Base-by-base conservation (phyloP, 805 yeast species). In the Yarrowia osloensis region DNA sequence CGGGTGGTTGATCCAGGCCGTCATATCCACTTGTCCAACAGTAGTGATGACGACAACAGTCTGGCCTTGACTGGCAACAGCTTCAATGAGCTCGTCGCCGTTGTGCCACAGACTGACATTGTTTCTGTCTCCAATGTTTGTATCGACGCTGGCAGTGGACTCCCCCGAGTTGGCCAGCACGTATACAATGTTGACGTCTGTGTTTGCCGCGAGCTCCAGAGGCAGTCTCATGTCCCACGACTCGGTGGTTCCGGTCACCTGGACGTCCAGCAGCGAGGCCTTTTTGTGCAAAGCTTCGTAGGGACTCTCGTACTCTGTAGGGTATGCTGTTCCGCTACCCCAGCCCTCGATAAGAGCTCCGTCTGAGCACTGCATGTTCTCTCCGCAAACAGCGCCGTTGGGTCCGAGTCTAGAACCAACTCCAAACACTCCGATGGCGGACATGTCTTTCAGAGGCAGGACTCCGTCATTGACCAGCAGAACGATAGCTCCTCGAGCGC, bases 241-340 rank as follows among this genome's bases (percentile, higher is more conserved):
- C 19, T 50, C 57, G 3, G 28, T 31, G 3, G 57, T 50, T 5
- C 57, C 57, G 6, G 40, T 31, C 7, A 50, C 57, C 3, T 31
- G 19, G 2, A 22, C 28, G 2, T 8, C 28, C 17, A 11, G n/a
- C 12, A 31, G 39, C 15, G 19, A 13, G 4, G 40, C 28, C 74
- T 2, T 88, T 87, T 68, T 78, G 78, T 37, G 76, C 74, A 86
- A 81, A 0, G 85, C 88, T 71, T 85, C 87, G 67, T 79, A 79
- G 0, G 89, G 89, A 0, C 88, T 82, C 22, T 84, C 77, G 6
- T 84, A 83, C 72, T 78, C 84, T 2, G 87, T 86, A 50, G 84
- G 81, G 69, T 80, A 82, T 11, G 82, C 87, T 6, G 87, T 78
- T 1, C 88, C 86, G 2, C 89, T 85, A 0, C 90, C 90, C 87